Percentiles rank a stretch among this genome's conserved stretches.
Conservation (phyloP, 495 filamentous ascomycete species). For the Filosporella fistucella region DNA sequence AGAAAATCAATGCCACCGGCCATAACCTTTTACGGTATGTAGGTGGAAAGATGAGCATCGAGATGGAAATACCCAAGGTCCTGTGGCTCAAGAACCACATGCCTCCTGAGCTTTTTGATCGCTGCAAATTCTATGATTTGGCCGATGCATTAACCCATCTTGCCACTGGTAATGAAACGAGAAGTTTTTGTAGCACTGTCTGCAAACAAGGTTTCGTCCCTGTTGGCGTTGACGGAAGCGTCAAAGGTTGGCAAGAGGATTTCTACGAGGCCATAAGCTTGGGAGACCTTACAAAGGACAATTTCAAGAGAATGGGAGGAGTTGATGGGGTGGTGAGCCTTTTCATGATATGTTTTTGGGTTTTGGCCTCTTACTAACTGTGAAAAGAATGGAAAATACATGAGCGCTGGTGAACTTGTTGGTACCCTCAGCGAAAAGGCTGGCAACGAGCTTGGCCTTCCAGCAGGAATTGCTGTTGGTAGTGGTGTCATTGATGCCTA, state of each 20-base stretch:
- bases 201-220: constrained; percentile 97
- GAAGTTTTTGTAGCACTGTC: constrained; percentile 89
- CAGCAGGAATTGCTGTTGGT: constrained; percentile 83
- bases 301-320: constrained; percentile 88
- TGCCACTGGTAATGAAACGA: constrained; percentile 87
- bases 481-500: constrained; percentile 98
- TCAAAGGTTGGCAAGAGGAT: constrained; percentile 97
- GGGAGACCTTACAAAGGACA: constrained; percentile 71
- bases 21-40: constrained; percentile 95
- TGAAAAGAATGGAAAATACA: constrained; percentile 76
- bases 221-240: constrained; percentile 91
- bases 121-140: constrained; percentile 95
- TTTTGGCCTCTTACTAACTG: constrained; percentile 22
- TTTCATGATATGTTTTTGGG: constrained; percentile 25
- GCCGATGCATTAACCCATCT: constrained; percentile 92
- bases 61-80: constrained; percentile 99
- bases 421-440: constrained; percentile 82
- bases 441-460: constrained; percentile 77
- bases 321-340: constrained; percentile 87
- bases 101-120: constrained; percentile 83
- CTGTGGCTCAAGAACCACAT: constrained; percentile 98
- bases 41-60: constrained; percentile 93
- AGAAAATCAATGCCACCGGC: constrained; percentile 83
- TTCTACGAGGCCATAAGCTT: constrained; percentile 84
- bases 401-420: constrained; percentile 86